Percentiles rank a stretch among this genome's conserved stretches.
Conservation (phyloP, 768 basidiomycete species). For the Boletus subparvulus region DNA sequence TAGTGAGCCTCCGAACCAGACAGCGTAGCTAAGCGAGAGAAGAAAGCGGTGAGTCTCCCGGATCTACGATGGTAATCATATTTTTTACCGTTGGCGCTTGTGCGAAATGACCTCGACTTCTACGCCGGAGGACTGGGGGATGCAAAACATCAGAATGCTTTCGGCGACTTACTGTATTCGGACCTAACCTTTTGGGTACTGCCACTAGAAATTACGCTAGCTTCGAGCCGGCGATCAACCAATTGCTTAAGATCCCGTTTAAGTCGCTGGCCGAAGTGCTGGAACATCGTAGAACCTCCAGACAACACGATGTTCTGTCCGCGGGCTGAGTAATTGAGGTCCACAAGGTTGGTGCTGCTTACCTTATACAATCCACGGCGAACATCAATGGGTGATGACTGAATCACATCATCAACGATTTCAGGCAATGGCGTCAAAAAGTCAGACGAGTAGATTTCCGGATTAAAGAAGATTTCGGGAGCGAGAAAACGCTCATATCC, state of each 20-base stretch:
- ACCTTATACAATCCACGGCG: slow-evolving; percentile 96
- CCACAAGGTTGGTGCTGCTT: background rate
- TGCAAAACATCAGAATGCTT: slow-evolving; percentile 1
- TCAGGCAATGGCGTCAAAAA: slow-evolving; percentile 95
- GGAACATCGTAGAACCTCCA: slow-evolving; percentile 99
- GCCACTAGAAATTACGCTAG: slow-evolving; percentile 71
- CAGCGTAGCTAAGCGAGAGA: slow-evolving; percentile 64
- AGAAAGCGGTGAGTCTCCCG: slow-evolving; percentile 7
- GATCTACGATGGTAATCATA: background rate
- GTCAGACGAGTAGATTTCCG: slow-evolving; percentile 96
- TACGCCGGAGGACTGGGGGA: slow-evolving; percentile 82
- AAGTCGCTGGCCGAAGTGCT: slow-evolving; percentile 94
- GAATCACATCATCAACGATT: slow-evolving; percentile 95
- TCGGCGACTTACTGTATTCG: background rate
- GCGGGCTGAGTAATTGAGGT: background rate
- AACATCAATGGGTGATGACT: slow-evolving; percentile 94
- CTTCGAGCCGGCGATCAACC: slow-evolving; percentile 86
- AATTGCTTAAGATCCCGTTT: slow-evolving; percentile 94
- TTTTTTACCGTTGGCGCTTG: slow-evolving; percentile 84
- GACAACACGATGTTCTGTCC: slow-evolving; percentile 93
- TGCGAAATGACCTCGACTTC: slow-evolving; percentile 98
- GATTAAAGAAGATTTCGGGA: slow-evolving; percentile 99
- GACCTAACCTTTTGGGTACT: slow-evolving; percentile 65
- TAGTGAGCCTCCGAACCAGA: slow-evolving; percentile 97
- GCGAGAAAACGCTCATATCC: slow-evolving; percentile 99